These are phyloP conservation scores for Metarhizium humberi DNA, from an alignment of 2,329 filamentous ascomycete species.

Conservation along the genomic window DNA sequence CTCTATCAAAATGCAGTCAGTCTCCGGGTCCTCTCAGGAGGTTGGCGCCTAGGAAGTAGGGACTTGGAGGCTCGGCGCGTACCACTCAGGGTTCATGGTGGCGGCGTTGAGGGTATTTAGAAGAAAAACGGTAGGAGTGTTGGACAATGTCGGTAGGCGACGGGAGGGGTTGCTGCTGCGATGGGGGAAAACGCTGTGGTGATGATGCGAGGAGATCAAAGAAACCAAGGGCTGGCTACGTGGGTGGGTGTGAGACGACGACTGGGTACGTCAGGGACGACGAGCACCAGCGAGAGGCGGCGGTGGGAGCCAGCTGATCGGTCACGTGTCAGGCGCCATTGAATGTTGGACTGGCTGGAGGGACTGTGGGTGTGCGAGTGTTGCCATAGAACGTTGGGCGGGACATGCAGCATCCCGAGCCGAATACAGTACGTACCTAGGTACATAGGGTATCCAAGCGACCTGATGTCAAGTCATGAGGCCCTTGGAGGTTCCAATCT, in stretches of 20 bases:
- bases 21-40: constrained; percentile 17
- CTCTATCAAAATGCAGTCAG: constrained; percentile 4
- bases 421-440: no score
- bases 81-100: constrained; percentile 92
- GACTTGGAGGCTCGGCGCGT: constrained; percentile 34
- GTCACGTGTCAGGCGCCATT: constrained; percentile 15
- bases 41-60: constrained; percentile 18
- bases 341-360: no score
- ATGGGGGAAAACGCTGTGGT: constrained; percentile 11
- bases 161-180: constrained; percentile 5
- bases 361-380: not conserved
- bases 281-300: constrained; percentile 12
- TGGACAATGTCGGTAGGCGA: not conserved
- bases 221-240: constrained; percentile 12
- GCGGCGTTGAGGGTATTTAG: constrained; percentile 17
- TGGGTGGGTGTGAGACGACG: constrained; percentile 8
- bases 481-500: no score
- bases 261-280: constrained; percentile 26
- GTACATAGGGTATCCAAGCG: no score
- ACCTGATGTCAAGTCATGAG: no score
- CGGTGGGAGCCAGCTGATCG: constrained; percentile 13
- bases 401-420: no score
- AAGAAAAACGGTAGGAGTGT: constrained; percentile 3
- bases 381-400: not conserved
- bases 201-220: constrained; percentile 18